Conservation (phyloP, 345 rosid genomes). For the Acer yangbiense region DNA sequence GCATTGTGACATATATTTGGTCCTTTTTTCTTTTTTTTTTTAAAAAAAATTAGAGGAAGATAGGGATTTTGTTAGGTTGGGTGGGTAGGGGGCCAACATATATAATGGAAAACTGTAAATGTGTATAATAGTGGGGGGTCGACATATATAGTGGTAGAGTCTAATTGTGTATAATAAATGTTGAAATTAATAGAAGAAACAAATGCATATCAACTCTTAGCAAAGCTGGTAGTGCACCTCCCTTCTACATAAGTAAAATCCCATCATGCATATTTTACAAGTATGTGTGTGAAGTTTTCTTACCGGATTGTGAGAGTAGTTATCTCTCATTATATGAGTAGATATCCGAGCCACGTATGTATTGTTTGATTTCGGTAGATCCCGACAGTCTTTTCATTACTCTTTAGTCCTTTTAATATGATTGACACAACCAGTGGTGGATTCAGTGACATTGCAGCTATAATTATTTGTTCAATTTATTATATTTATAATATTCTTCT, state of each 20-base stretch:
- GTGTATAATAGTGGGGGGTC: background rate
- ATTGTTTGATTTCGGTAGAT: too few species aligned
- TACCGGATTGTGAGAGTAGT: too few species aligned
- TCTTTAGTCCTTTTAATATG: background rate
- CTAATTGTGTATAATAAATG: background rate
- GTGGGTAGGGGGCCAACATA: slow-evolving; percentile 9
- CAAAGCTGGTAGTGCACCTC: too few species aligned
- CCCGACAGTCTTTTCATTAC: too few species aligned
- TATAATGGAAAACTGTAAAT: background rate
- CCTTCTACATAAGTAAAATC: too few species aligned
- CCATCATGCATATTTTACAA: too few species aligned
- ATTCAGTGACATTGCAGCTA: slow-evolving; percentile 17
- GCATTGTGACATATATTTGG: background rate
- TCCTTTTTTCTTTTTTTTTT: too few species aligned
- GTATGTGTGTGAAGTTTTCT: too few species aligned
- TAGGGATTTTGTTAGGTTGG: background rate
- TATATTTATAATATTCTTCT: background rate
- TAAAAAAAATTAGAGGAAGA: background rate
- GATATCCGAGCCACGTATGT: too few species aligned
- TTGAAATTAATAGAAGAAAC: background rate
- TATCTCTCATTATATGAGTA: too few species aligned
- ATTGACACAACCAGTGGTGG: slow-evolving; percentile 14
- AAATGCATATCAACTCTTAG: too few species aligned
- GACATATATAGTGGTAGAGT: background rate
- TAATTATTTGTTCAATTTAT: slow-evolving; percentile 5